A percentile compares a stretch with the other conserved stretches of the same genome.
These are phyloP conservation scores for Aeminium ludgeri DNA, from an alignment of 495 filamentous ascomycete genomes.

Conservation along the genomic window DNA sequence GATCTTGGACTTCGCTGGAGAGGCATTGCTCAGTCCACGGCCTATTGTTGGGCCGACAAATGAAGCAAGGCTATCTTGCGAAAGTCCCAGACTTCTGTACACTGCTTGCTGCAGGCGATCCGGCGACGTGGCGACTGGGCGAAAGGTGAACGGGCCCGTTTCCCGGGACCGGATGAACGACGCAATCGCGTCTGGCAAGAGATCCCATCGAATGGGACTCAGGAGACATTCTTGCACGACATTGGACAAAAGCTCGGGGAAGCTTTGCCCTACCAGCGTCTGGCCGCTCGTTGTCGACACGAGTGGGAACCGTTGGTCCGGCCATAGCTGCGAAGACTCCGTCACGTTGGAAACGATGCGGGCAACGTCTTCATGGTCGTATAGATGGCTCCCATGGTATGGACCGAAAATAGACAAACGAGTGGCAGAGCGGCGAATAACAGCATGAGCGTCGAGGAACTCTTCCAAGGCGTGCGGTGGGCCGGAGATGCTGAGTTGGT, in stretches of 20 bases:
- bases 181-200: not conserved
- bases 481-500: not conserved
- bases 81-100: not conserved
- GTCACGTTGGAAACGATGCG: slow-evolving; percentile 6
- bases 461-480: slow-evolving; percentile 1
- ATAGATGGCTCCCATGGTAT: slow-evolving; percentile 22
- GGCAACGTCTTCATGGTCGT: slow-evolving; percentile 13
- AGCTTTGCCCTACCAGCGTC: not conserved
- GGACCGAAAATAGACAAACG: slow-evolving; percentile 1
- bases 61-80: too few species aligned
- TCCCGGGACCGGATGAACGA: not conserved
- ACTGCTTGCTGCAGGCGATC: slow-evolving; percentile 1
- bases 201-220: slow-evolving; percentile 4
- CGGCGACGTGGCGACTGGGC: not conserved
- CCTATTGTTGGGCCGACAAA: not conserved
- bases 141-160: not conserved
- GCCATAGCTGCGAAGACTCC: slow-evolving; percentile 1
- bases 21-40: not conserved
- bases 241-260: not conserved
- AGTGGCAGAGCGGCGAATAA: not conserved
- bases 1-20: slow-evolving; percentile 15
- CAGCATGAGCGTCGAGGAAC: not conserved
- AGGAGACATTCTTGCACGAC: not conserved
- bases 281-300: slow-evolving; percentile 6
- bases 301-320: slow-evolving; percentile 5